Base-by-base conservation (phyloP, 495 filamentous ascomycete species). In the Penicillium macrosclerotiorum region DNA sequence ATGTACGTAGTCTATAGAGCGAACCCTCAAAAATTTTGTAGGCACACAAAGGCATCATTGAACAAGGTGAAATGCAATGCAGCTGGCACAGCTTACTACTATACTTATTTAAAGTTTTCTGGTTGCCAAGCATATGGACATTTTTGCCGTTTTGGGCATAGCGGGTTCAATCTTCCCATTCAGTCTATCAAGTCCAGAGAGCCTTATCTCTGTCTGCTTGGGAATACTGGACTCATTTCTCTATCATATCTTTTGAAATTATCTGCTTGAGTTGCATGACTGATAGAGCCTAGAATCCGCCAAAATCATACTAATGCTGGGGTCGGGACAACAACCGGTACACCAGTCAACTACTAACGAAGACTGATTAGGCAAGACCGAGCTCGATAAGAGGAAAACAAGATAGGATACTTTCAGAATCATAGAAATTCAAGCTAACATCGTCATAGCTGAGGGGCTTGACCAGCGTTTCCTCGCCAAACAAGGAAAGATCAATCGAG, bases 91-190 rank as follows among this genome's bases (percentile, higher is more conserved):
- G n/a, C n/a, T n/a, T n/a, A n/a, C n/a, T n/a, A n/a, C n/a, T n/a
- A n/a, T 17, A 35, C 22, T 38, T 34, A 46, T 26, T 16, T 17
- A 38, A 22, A 24, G 11, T 14, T n/a, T n/a, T 25, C 4, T 11
- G 11, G 3, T 16, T 45, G 45, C 42, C 38, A 52, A 51, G 36
- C 16, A 16, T 13, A 47, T 56, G 68, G 68, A 69, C 45, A 60
- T 44, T 65, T 71, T 69, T 62, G 40, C 68, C 65, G 14, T 57
- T 62, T 64, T 24, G 26, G 64, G 68, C 44, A 67, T 60, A 20
- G 19, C 42, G 24, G 37, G 25, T 8, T 24, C 27, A 14, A 19
- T 49, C 47, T 55, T 52, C 65, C 61, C 3, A 25, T 61, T 68
- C 42, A 23, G 67, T 68, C 47, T 42, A 60, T 6, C 18, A 37